These are phyloP conservation scores for Bonia amplexicaulis DNA, from an alignment of 176 grass and related monocot genomes.

Conservation along the genomic window DNA sequence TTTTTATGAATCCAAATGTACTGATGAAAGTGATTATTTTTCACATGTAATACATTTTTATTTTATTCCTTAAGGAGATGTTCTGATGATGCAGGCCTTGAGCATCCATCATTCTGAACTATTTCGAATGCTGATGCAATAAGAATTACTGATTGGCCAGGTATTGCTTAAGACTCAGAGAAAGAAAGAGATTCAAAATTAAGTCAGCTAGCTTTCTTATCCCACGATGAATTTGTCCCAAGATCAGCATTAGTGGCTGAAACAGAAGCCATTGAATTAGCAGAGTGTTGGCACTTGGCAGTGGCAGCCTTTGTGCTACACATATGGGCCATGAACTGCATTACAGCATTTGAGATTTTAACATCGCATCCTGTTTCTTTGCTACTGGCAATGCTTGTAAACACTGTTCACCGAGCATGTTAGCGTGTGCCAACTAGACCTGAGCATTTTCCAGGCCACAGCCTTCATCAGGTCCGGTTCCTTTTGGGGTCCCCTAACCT, in stretches of 20 bases:
- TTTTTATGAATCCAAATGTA: no score
- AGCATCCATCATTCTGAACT: neutral
- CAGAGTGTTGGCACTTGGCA: neutral
- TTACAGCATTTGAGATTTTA: neutral
- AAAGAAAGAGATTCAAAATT: neutral
- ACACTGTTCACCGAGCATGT: no score
- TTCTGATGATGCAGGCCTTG: neutral
- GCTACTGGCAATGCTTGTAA: neutral
- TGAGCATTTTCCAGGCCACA: no score
- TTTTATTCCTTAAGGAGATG: neutral
- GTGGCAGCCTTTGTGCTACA: neutral
- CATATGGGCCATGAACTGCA: neutral
- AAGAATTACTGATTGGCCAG: neutral
- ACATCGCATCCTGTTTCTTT: neutral
- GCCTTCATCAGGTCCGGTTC: neutral
- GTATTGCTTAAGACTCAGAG: no score
- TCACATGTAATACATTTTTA: no score
- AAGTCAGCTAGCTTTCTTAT: neutral
- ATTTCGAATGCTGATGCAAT: neutral
- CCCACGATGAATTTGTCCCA: neutral
- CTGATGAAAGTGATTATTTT: no score
- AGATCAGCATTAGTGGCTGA: neutral
- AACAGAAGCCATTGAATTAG: neutral
- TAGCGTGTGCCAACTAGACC: no score
- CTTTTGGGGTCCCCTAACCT: conserved; percentile 3